Evolutionary conservation across 495 filamentous ascomycete species (phyloP), one percentile per base, ranked within the genome.

Genomic region (Lepidopterella palustris): DNA sequence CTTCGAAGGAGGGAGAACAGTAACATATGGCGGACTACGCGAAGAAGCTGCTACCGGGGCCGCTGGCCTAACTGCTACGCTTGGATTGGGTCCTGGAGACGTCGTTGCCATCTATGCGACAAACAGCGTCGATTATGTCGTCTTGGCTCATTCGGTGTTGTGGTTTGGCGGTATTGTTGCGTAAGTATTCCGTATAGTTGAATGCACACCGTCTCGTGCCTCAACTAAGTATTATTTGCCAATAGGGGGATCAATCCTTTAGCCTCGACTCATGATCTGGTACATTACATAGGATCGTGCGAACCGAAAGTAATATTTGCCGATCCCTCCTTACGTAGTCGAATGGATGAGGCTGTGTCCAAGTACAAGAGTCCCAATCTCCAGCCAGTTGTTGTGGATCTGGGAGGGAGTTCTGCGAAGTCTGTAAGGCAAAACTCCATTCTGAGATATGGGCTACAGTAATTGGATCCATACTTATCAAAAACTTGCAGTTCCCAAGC

Each of bases 201-300:
- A n/a, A n/a, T n/a, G n/a, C n/a, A n/a, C n/a, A n/a, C n/a, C n/a
- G n/a, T n/a, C n/a, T n/a, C n/a, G n/a, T n/a, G n/a, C n/a, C 21
- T 18, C 15, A 29, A 55, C 13, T 35, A 11, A 8, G n/a, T 18
- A 32, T 26, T 31, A 39, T 45, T 50, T 20, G n/a, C n/a, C n/a
- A n/a, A n/a, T 35, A 63, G 60, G 6, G 47, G 42, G 25, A 58
- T 63, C 55, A 63, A 63, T 40, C 60, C 60, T 13, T 23, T 53
- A 8, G 15, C 6, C 45, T 39, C 49, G 11, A 18, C 45, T 26
- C 18, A 49, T 24, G 21, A 49, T 18, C 1, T 49, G n/a, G 45
- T 24, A 10, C 45, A 49, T 24, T 49, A 24, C 23, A 3, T 49
- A 1, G 21, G 10, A 1, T 20, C 21, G 10, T 49, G n/a, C 45